A percentile compares a stretch with the other conserved stretches of the same genome.
Conservation (phyloP, 208 protist species). For the Wallacemonas sp. region DNA sequence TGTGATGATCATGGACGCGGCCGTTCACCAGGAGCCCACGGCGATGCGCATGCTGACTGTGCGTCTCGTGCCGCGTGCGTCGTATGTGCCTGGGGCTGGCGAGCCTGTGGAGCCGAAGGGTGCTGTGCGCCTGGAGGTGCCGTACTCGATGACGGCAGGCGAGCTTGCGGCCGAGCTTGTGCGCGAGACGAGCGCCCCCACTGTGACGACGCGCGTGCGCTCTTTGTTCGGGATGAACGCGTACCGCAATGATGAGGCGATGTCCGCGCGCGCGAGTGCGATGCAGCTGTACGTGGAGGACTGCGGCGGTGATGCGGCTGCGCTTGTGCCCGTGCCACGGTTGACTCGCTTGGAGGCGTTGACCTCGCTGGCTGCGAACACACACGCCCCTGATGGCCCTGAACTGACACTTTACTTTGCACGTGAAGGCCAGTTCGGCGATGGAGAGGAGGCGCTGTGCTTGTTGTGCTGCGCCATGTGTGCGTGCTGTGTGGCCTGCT, state of each 20-base stretch:
- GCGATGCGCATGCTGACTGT: conserved; percentile 13
- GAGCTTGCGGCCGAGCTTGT: not conserved
- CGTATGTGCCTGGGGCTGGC: not conserved
- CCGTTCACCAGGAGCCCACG: conserved; percentile 2
- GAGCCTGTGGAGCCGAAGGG: not conserved
- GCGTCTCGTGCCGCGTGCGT: not conserved
- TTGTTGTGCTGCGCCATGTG: conserved; percentile 2
- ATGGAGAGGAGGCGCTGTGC: not conserved
- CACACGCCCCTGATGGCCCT: not conserved
- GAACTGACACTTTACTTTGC: not conserved
- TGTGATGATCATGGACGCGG: not conserved
- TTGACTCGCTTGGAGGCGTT: not conserved
- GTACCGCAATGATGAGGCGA: not conserved
- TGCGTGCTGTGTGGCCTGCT: conserved; percentile 10
- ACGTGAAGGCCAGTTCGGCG: not conserved
- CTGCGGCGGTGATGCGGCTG: not conserved
- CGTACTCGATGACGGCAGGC: not conserved
- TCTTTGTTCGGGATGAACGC: not conserved
- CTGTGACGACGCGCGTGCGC: not conserved
- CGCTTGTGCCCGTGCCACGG: not conserved
- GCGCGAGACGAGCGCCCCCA: not conserved
- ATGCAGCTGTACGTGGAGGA: conserved; percentile 5
- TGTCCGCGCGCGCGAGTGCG: not conserved
- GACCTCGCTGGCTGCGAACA: not conserved
- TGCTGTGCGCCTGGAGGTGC: not conserved